Percentiles rank a stretch among this genome's conserved stretches.
Conservation (phyloP, 2,329 filamentous ascomycete genomes). For the Rhinocladiella similis region DNA sequence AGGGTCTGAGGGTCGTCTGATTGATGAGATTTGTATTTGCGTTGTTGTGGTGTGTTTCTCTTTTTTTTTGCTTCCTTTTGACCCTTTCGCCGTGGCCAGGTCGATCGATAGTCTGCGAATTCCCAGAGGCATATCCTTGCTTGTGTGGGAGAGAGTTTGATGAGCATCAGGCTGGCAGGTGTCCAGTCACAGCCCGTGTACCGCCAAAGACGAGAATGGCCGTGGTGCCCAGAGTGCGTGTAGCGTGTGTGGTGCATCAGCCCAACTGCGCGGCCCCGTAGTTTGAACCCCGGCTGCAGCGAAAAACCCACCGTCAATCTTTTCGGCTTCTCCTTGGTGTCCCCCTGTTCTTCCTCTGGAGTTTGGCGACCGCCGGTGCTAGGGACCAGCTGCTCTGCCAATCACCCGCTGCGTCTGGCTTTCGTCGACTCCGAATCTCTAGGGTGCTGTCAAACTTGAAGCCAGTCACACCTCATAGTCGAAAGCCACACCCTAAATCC, state of each 20-base stretch:
- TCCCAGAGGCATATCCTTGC: background rate
- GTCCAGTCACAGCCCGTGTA: background rate
- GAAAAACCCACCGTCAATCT: background rate
- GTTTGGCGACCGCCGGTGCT: slow-evolving; percentile 3
- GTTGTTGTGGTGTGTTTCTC: no score
- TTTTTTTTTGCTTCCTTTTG: no score
- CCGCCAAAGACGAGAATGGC: no score
- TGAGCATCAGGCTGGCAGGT: background rate
- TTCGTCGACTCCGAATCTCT: slow-evolving; percentile 1
- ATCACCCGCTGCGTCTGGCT: slow-evolving; percentile 3
- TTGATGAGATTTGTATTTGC: background rate
- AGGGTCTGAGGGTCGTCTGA: background rate
- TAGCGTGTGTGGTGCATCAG: no score
- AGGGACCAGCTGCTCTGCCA: background rate
- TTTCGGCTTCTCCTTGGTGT: background rate
- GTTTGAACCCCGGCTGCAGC: slow-evolving; percentile 1
- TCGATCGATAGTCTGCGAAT: background rate
- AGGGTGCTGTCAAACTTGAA: background rate
- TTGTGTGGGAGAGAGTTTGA: background rate
- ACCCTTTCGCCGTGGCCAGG: no score
- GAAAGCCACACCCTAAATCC: slow-evolving; percentile 11
- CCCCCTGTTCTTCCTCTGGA: background rate
- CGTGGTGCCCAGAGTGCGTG: no score
- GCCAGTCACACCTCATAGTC: slow-evolving; percentile 9
- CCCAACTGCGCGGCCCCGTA: slow-evolving; percentile 1